Conservation (phyloP, 202 grass and related monocot species). For the Musa balbisiana region DNA sequence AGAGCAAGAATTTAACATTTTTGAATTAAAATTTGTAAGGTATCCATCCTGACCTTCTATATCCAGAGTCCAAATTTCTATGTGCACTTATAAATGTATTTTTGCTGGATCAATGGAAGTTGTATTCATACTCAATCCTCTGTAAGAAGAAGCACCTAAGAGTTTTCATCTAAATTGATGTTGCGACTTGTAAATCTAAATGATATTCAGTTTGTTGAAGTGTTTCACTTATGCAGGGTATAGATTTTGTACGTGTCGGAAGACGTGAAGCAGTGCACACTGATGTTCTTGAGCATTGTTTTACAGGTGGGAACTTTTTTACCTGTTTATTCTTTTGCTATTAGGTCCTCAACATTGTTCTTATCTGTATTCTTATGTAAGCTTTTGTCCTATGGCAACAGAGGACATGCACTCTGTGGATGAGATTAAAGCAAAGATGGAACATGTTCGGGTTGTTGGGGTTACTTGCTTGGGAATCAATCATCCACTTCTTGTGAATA, state of each 20-base stretch:
- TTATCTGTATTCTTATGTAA: not conserved
- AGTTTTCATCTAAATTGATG: slow-evolving; percentile 3
- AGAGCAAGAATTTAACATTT: too few relatives aligned
- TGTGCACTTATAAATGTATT: too few relatives aligned
- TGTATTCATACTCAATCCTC: too few relatives aligned
- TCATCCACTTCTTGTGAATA: slow-evolving; percentile 71
- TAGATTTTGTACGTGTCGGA: slow-evolving; percentile 92
- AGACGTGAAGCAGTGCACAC: slow-evolving; percentile 76
- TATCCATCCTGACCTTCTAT: too few relatives aligned
- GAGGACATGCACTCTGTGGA: slow-evolving; percentile 51
- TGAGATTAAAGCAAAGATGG: slow-evolving; percentile 78
- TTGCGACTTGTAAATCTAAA: not conserved
- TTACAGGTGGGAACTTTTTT: slow-evolving; percentile 47
- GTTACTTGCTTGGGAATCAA: slow-evolving; percentile 92
- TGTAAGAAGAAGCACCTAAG: not conserved
- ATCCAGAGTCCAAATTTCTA: too few relatives aligned
- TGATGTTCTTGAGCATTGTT: slow-evolving; percentile 62
- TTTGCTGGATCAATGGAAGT: too few relatives aligned
- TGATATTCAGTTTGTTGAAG: not conserved
- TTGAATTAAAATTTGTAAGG: too few relatives aligned
- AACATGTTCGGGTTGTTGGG: slow-evolving; percentile 80
- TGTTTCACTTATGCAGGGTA: slow-evolving; percentile 34
- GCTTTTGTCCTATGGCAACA: slow-evolving; percentile 29
- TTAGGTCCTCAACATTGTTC: not conserved
- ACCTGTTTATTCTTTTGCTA: not conserved